These are phyloP conservation scores for Saccharomyces pastorianus DNA, from an alignment of 1,139 yeast species.

Conservation along the genomic window DNA sequence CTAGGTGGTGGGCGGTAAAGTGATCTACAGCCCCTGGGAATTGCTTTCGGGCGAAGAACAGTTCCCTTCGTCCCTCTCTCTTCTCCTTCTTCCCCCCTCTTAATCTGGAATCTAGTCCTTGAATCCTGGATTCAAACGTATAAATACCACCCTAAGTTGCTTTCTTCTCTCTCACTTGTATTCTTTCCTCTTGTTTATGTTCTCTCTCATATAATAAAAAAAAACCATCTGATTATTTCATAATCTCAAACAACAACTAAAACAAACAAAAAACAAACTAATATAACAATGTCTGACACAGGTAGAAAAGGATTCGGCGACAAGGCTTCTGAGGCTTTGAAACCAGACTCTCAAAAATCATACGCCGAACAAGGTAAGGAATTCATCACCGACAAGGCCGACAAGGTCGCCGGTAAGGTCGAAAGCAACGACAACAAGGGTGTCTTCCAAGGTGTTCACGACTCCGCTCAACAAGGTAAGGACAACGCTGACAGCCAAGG, in stretches of 20 bases:
- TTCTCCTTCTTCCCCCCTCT: neutral
- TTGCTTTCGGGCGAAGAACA: neutral
- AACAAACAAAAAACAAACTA: neutral
- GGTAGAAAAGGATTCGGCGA: conserved; percentile 72
- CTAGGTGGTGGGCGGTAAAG: neutral
- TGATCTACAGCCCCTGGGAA: neutral
- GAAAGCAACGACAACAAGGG: conserved; percentile 66
- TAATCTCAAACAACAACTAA: neutral
- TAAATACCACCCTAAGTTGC: neutral
- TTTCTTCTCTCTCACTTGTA: neutral
- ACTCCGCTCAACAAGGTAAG: conserved; percentile 43
- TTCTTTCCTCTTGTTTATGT: neutral
- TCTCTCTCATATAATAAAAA: neutral
- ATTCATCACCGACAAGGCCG: conserved; percentile 54
- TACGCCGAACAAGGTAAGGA: conserved; percentile 64
- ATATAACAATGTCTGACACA: conserved; percentile 52
- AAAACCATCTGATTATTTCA: neutral
- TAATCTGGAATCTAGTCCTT: neutral
- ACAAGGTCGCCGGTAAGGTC: conserved; percentile 50
- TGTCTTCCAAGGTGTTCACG: conserved; percentile 56
- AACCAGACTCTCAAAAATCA: conserved; percentile 67
- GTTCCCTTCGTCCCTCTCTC: too few species aligned
- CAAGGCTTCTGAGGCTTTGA: conserved; percentile 57
- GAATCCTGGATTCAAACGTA: neutral
- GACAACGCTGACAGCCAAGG: conserved; percentile 39